Conservation (phyloP, 257 asterid species). For the Salvia hispanica region DNA sequence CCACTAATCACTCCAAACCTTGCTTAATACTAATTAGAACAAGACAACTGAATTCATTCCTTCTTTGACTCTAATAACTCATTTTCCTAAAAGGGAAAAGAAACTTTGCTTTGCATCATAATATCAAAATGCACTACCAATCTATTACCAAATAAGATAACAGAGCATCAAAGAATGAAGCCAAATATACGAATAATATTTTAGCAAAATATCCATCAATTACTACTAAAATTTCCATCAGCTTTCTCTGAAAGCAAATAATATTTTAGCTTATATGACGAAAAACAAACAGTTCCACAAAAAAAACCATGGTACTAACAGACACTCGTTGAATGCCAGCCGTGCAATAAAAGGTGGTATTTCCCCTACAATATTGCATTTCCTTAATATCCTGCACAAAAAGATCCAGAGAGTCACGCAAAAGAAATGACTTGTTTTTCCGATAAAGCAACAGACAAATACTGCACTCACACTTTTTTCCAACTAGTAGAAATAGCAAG, state of each 20-base stretch:
- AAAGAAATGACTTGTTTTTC: background rate
- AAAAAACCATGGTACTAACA: slow-evolving; percentile 46
- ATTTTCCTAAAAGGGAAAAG: too few species aligned
- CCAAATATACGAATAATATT: too few species aligned
- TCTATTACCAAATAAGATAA: too few species aligned
- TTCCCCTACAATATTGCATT: slow-evolving; percentile 63
- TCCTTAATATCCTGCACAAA: slow-evolving; percentile 59
- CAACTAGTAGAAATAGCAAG: slow-evolving; percentile 34
- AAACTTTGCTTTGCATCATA: too few species aligned
- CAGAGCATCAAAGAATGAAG: too few species aligned
- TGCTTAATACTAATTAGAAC: background rate
- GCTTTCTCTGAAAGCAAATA: too few species aligned
- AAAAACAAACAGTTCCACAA: background rate
- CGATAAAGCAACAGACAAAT: background rate
- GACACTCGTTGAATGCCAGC: slow-evolving; percentile 31
- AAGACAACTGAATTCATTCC: background rate
- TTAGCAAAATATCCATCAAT: too few species aligned
- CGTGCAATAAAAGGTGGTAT: slow-evolving; percentile 50
- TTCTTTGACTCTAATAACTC: too few species aligned
- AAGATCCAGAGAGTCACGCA: background rate
- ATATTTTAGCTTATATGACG: too few species aligned
- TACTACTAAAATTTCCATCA: too few species aligned
- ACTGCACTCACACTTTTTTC: slow-evolving; percentile 49
- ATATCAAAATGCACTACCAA: too few species aligned
- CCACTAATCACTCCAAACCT: background rate